Evolutionary conservation across 345 rosid genomes (phyloP), one percentile per base, ranked within the genome.

Genomic region (Ceriops tagal): DNA sequence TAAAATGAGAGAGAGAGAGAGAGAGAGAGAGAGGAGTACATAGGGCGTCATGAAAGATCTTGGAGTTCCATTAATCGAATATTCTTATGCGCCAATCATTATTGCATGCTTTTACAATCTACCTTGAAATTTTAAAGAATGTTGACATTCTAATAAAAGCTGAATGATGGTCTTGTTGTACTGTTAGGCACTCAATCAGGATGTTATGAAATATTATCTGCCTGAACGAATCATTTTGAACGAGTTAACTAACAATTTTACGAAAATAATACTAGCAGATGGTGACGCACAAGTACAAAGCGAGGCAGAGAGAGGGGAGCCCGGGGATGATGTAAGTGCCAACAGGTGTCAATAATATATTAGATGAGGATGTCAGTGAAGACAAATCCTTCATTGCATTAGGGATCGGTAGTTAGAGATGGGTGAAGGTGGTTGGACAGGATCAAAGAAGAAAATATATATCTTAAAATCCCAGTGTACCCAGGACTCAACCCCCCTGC

Each of bases 351-450:
- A 66, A 65, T 65, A 64, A 53, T 47, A 60, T 59, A 69, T 43
- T 71, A 19, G 68, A 59, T 49, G 61, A 53, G 59, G 3, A 51
- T 26, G 57, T 16, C 24, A 20, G 72, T 65, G 66, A 61, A 67
- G 60, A 67, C 22, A 75, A 65, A 72, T 78, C 80, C 86, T 71
- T 61, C 71, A 74, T 77, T 85, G 78, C 82, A 75, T 73, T 67
- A 70, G 78, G 70, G 68, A 77, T 77, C 70, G 95, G 93, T 87
- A 77, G 98, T 88, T 92, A 83, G 88, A 83, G 86, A 86, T 89
- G 89, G 98, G 88, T 93, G 91, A 86, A 89, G 92, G 96, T 93
- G 87, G 98, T 89, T 91, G 97, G 93, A 56, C 83, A 69, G 62
- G 71, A 77, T 75, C 72, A 66, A 57, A 27, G 59, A 80, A 69